Base-by-base conservation (phyloP, 805 yeast species). In the Scheffersomyces ergatensis region DNA sequence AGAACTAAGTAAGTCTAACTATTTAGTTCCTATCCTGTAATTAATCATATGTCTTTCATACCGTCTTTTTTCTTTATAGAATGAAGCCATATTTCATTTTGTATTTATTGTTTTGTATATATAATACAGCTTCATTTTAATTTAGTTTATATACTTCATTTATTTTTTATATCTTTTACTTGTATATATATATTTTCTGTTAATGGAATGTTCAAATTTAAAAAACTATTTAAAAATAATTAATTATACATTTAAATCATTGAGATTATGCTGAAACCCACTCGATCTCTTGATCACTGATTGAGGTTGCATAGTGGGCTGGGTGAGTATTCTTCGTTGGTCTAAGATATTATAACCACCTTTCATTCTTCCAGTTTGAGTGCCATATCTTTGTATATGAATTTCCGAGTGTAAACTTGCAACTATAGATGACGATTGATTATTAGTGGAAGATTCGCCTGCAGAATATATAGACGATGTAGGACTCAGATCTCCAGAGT, bases 1-100 rank as follows among this genome's bases (percentile, higher is more conserved):
- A 58, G 49, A 56, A 58, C 47, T 59, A 58, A 45, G 49, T 40
- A 33, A 45, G 8, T 13, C n/a, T n/a, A n/a, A n/a, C n/a, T n/a
- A n/a, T 32, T 32, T n/a, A n/a, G n/a, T n/a, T n/a, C n/a, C n/a
- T n/a, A n/a, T n/a, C n/a, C 5, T 17, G 16, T 16, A 24, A n/a
- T n/a, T n/a, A n/a, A n/a, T n/a, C n/a, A n/a, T n/a, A n/a, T n/a
- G n/a, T n/a, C n/a, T n/a, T n/a, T n/a, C n/a, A n/a, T n/a, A n/a
- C n/a, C n/a, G n/a, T n/a, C n/a, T n/a, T n/a, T n/a, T n/a, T n/a
- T n/a, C n/a, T n/a, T n/a, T n/a, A 25, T 25, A 5, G 29, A 25
- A 9, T 29, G 32, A 29, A 29, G 32, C 18, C 6, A 5, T 5
- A 9, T 12, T 29, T 15, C 18, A 29, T 15, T 8, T 29, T 29